Evolutionary conservation across 1,284 basidiomycete genomes (phyloP), one percentile per base, ranked within the genome.

Genomic region (Cryptococcus deneoformans): DNA sequence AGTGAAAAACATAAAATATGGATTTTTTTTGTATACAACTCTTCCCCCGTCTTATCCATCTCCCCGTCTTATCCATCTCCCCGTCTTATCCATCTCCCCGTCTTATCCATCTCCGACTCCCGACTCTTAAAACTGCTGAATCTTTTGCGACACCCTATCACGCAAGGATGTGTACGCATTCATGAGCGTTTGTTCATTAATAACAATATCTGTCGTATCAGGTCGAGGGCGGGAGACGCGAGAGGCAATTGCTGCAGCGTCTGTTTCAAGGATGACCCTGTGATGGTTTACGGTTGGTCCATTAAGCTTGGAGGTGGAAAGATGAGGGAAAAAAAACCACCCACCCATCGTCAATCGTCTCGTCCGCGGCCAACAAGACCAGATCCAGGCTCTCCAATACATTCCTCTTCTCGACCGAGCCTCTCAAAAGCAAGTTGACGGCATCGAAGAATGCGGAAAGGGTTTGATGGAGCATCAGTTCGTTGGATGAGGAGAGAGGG

Each of bases 171-270:
- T 56, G 75, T 78, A 92, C 40, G 92, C 92, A 71, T 82, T 92
- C 84, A 95, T 83, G 61, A 96, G 82, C 5, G 92, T 95, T 79
- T 98, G 93, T 79, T 99, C 96, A 82, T 98, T 99, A 83, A 99
- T 96, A 62, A 96, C 90, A 64, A 99, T 96, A 70, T 98, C 94
- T 44, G 89, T 89, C 54, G 91, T 88, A 77, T 99, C 96, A 16
- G 94, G 88, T 68, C 87, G 87, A 50, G 96, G 91, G 65, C 94
- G 82, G 65, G 91, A 95, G 50, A 99, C 96, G 58, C 96, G 82
- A 39, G 92, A 93, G 0, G 94, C 92, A 70, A 99, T 96, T 9
- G 94, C 91, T 0, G 90, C 87, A 5, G 92, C 84, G 77, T 99
- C 96, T 1, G 94, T 99, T 78, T 99, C 95, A 48, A 99, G 87